These are phyloP conservation scores for Cryptococcus jaspeensis DNA, from an alignment of 1,284 basidiomycete species.

Conservation along the genomic window DNA sequence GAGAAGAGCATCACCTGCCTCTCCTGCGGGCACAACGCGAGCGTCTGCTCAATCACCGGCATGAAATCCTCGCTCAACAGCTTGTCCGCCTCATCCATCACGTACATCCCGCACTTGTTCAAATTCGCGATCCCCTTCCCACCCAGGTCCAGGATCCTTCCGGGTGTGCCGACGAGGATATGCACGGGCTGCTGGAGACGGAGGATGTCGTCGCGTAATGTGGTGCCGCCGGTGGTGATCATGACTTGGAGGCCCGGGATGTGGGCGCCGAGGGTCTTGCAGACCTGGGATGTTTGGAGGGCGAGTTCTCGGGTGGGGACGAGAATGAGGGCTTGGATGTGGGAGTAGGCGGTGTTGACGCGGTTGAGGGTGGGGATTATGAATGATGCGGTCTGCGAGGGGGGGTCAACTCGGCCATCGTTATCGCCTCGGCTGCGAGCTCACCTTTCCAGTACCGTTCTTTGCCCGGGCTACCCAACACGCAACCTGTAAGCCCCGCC, in stretches of 20 bases:
- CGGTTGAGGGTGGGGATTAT: conserved; percentile 95
- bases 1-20: conserved; percentile 99
- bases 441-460: conserved; percentile 52
- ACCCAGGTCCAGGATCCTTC: conserved; percentile 90
- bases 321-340: conserved; percentile 92
- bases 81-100: conserved; percentile 99
- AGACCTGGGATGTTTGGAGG: conserved; percentile 94
- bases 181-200: conserved; percentile 88
- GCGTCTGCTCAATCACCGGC: conserved; percentile 95
- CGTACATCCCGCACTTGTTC: conserved; percentile 90
- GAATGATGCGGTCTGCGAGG: conserved; percentile 84
- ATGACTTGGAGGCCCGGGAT: conserved; percentile 88
- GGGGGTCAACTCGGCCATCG: background rate
- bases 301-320: conserved; percentile 95
- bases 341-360: conserved; percentile 77
- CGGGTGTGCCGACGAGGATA: conserved; percentile 94
- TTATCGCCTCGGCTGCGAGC: background rate
- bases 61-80: conserved; percentile 96
- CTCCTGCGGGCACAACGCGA: conserved; percentile 78
- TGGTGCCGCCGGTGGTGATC: conserved; percentile 98
- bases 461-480: conserved; percentile 55
- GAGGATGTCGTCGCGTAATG: conserved; percentile 96
- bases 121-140: conserved; percentile 93
- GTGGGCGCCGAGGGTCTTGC: conserved; percentile 95
- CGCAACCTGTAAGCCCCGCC: background rate